phyloP scores from a whole-genome alignment of 371 early-diverging fungal species.

The Mucor racemosus region DNA sequence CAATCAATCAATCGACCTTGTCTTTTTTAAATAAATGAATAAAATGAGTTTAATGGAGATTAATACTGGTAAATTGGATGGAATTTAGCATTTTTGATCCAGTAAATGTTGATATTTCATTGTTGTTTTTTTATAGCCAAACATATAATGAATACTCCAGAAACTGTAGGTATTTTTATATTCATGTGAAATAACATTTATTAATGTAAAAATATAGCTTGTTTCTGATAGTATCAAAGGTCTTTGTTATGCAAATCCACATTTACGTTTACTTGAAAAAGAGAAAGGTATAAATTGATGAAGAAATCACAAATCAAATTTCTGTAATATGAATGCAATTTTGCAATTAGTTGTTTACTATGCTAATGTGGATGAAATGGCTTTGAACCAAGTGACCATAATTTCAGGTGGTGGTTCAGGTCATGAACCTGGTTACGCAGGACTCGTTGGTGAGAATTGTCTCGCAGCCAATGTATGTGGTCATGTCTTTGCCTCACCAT shows the following conservation, averaged over 20 bases:
- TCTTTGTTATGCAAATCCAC: constrained; percentile 47
- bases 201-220: constrained; percentile 21
- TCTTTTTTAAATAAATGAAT: background rate
- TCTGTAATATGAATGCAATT: too few species aligned
- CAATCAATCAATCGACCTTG: background rate
- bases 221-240: constrained; percentile 46
- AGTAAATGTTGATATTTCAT: background rate
- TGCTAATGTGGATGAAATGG: constrained; percentile 56
- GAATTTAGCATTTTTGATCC: background rate
- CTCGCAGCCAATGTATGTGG: constrained; percentile 83
- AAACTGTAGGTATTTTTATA: constrained; percentile 26
- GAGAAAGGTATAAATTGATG: constrained; percentile 34
- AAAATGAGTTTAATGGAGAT: background rate
- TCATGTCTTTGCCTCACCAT: constrained; percentile 84
- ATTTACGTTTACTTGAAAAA: constrained; percentile 35
- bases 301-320: too few species aligned
- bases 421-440: constrained; percentile 85
- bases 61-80: background rate
- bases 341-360: constrained; percentile 51
- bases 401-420: constrained; percentile 86
- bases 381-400: constrained; percentile 70
- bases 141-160: constrained; percentile 45
- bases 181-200: background rate
- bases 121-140: constrained; percentile 26
- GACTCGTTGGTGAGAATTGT: constrained; percentile 71